Evolutionary conservation across 2,329 filamentous ascomycete species (phyloP), one percentile per base, ranked within the genome.

Genomic region (Sporothrix schenckii): DNA sequence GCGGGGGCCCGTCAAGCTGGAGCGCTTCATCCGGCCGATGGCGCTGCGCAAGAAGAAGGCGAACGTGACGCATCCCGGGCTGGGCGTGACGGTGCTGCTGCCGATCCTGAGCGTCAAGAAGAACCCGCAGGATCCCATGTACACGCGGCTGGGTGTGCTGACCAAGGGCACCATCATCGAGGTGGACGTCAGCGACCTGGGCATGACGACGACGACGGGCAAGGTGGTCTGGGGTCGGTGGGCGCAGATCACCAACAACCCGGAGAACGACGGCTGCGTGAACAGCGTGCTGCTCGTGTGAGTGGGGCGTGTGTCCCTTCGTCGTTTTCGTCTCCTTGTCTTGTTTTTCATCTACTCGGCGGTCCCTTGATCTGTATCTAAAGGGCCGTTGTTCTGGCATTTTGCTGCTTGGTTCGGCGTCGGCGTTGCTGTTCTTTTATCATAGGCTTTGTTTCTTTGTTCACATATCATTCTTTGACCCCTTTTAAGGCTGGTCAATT

Each of bases 201-300:
- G 95, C 73, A 84, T 98, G 72, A 93, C 96, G 19, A 98, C 95
- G 2, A 91, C 94, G 1, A 90, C 89, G 73, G 95, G 95, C 73
- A 97, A 97, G 83, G 92, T 97, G 10, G 92, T 94, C 7, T 97
- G 94, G 94, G 93, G 92, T 75, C 86, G 92, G 75, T 95, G 90
- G 82, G 92, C 91, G 9, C 91, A 93, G 80, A 85, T 92, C 56
- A 85, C 85, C 27, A 86, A 75, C 72, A 75, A 75, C 71, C 74
- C 74, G 34, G 74, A 75, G 53, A 74, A 74, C 67, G 74, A 75
- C 65, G 74, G 74, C 54, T 75, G 74, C 34, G 72, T 75, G 19
- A 75, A 75, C 50, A 72, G 70, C 24, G 66, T 71, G 54, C 66
- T 71, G 65, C 70, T 71, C n/a, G 70, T 71, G 7, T 71, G 50